These are phyloP conservation scores for Dovyalis caffra DNA, from an alignment of 345 rosid species.

Conservation along the genomic window DNA sequence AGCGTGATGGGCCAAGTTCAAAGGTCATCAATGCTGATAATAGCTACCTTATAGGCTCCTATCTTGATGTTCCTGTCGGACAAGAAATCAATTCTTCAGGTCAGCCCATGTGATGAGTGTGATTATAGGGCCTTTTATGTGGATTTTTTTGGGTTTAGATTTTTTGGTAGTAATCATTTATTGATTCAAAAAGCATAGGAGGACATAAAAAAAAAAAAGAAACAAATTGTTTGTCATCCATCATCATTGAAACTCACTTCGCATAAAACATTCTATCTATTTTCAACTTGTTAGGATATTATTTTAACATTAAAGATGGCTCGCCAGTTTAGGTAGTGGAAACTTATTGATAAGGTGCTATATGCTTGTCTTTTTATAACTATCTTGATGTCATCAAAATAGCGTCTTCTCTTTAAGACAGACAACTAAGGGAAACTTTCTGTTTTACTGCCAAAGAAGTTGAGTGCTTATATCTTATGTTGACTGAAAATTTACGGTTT, in stretches of 20 bases:
- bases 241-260: background rate
- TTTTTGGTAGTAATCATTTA: background rate
- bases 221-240: background rate
- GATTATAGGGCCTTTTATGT: background rate
- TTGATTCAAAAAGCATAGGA: background rate
- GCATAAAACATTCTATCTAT: background rate
- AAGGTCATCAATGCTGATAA: constrained; percentile 62
- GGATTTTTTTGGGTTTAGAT: background rate
- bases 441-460: background rate
- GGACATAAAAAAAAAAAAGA: too few relatives aligned
- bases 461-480: background rate
- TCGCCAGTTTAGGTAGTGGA: background rate
- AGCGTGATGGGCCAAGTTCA: constrained; percentile 54
- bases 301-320: background rate
- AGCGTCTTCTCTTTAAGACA: background rate
- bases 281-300: background rate
- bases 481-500: background rate
- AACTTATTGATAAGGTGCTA: background rate
- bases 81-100: constrained; percentile 95
- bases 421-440: background rate
- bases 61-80: constrained; percentile 87
- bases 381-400: background rate
- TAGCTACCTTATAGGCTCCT: constrained; percentile 76
- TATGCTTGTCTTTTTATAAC: background rate
- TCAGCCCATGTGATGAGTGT: constrained; percentile 29